Base-by-base conservation (phyloP, 129 eudicot species). In the Oenanthe sinensis region DNA sequence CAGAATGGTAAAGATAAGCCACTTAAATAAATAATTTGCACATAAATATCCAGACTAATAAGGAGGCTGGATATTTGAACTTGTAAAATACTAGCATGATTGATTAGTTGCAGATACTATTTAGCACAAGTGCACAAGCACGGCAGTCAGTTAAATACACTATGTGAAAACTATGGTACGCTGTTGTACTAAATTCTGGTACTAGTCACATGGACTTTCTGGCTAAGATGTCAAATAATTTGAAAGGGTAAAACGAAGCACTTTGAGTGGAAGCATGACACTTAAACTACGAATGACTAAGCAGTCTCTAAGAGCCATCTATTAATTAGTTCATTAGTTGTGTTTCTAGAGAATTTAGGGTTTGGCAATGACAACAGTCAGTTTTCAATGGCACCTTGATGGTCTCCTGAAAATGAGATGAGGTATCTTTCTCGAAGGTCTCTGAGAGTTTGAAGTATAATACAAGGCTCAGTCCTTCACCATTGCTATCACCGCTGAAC, bases 401-500 rank as follows among this genome's bases (percentile, higher is more conserved):
- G 84, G 90, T 86, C 22, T 93, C 97, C 81, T 83, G 92, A 81
- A 93, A 93, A 28, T 85, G 88, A 67, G 83, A 79, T 71, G 97
- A 92, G n/a, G 81, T 30, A 15, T 86, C 91, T 75, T 84, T 82
- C 81, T 93, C 96, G 6, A 78, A 86, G 62, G 74, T 84, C 73
- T 93, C 97, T 1, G 92, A 86, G 52, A 96, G 88, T 84, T 83
- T 92, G 68, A 90, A 96, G 80, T 96, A 96, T 47, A 96, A 79
- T 13, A 96, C 97, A 42, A 96, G 97, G 87, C 90, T 96, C 81
- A 96, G 74, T 74, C 97, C 99, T 83, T 96, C 99, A 4, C 97
- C 99, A 47, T 96, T 90, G 33, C 89, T 77, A 54, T 96, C 99
- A 58, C 97, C 89, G 39, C 82, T 89, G 80, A 96, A 96, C 95